Evolutionary conservation across 1,284 basidiomycete species (phyloP).

Genomic region (Ceratobasidium sp.): DNA sequence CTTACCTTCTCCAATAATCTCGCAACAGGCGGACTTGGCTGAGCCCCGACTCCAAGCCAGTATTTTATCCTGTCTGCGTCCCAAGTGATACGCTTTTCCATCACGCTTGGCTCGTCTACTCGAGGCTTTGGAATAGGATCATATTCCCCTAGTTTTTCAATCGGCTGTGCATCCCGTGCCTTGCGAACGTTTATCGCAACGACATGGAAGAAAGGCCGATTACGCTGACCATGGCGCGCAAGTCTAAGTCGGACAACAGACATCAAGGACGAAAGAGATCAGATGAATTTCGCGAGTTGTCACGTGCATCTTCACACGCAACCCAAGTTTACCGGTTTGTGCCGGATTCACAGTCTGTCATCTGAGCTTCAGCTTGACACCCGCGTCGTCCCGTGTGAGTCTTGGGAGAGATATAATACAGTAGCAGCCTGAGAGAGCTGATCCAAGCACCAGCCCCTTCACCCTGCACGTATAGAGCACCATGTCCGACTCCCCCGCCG

Average conservation of each 20-base stretch:
- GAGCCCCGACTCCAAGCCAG: conserved; percentile 88
- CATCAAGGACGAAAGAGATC: conserved; percentile 24
- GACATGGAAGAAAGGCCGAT: conserved; percentile 86
- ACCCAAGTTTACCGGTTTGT: conserved; percentile 20
- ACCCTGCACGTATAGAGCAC: conserved; percentile 16
- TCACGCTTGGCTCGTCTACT: conserved; percentile 46
- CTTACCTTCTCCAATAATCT: conserved; percentile 83
- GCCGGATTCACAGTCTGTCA: conserved; percentile 41
- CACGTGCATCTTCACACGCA: conserved; percentile 30
- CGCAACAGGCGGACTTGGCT: conserved; percentile 82
- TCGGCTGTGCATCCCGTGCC: conserved; percentile 86
- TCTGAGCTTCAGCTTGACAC: conserved; percentile 36
- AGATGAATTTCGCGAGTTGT: conserved; percentile 5
- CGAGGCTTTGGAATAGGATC: conserved; percentile 70
- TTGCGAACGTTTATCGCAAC: conserved; percentile 84
- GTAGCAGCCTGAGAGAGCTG: conserved; percentile 15
- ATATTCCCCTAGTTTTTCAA: conserved; percentile 90
- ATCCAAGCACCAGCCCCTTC: conserved; percentile 1
- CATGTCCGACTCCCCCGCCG: conserved; percentile 42
- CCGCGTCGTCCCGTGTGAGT: conserved; percentile 38
- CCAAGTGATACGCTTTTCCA: conserved; percentile 85
- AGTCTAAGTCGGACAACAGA: conserved; percentile 78
- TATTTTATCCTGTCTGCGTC: conserved; percentile 89
- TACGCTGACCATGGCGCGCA: conserved; percentile 82
- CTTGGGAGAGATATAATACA: conserved; percentile 17